These are phyloP conservation scores for Dactylonectria macrodidyma DNA, from an alignment of 2,329 filamentous ascomycete genomes.

Conservation along the genomic window DNA sequence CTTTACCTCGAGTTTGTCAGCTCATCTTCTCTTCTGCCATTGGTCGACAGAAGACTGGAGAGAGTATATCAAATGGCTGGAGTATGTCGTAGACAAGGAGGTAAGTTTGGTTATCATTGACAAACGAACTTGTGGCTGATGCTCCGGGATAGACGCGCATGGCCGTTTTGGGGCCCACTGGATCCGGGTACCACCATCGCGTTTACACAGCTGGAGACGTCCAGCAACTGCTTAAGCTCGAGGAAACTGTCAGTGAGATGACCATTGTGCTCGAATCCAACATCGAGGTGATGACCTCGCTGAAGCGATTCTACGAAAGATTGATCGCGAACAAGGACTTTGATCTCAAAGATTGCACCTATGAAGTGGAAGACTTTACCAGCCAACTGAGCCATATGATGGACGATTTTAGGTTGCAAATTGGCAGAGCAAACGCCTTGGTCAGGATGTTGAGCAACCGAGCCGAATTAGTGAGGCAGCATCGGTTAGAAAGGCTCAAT, in stretches of 20 bases:
- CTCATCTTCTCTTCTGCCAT: conserved; percentile 18
- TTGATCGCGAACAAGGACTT: conserved; percentile 8
- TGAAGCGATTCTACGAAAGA: conserved; percentile 15
- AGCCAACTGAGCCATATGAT: conserved; percentile 10
- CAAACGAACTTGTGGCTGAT: neutral
- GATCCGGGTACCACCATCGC: neutral
- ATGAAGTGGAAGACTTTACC: conserved; percentile 16
- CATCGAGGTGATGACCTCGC: conserved; percentile 17
- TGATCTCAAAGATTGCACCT: neutral
- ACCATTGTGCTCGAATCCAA: conserved; percentile 15
- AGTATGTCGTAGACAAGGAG: conserved; percentile 4
- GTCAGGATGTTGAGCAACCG: conserved; percentile 5
- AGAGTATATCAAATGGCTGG: conserved; percentile 13
- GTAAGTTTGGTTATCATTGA: neutral
- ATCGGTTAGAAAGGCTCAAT: conserved; percentile 15
- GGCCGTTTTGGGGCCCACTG: conserved; percentile 3
- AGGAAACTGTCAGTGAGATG: conserved; percentile 4
- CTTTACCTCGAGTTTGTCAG: conserved; percentile 20
- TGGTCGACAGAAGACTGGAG: conserved; percentile 23
- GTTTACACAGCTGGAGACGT: conserved; percentile 8
- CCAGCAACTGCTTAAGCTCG: neutral
- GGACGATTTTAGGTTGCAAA: conserved; percentile 12
- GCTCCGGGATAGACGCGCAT: conserved; percentile 1
- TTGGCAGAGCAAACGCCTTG: conserved; percentile 8
- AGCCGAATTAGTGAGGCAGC: conserved; percentile 14